Evolutionary conservation across 805 yeast species (phyloP), one percentile per base, ranked within the genome.

Genomic region (Wickerhamomyces silvicola): DNA sequence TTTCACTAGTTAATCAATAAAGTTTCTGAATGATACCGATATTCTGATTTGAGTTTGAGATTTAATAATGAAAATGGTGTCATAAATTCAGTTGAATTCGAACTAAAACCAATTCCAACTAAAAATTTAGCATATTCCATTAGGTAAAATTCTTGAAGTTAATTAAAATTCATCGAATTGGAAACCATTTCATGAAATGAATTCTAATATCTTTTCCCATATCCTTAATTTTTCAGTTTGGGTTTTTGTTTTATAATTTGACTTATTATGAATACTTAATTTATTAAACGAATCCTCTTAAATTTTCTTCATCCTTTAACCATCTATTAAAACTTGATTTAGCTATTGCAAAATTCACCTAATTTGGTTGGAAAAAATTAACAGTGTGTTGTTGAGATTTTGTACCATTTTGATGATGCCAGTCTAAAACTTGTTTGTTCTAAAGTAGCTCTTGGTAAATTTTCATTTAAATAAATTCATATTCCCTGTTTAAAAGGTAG

Each of bases 261-360:
- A 43, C 26, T 45, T 41, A 37, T 56, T 43, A 32, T 53, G 45
- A 25, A 53, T 33, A 20, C 53, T 47, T 9, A 54, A 29, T 26
- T 39, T 47, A 33, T 46, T 51, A 15, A 54, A 50, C n/a, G n/a
- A n/a, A n/a, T 20, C 48, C 39, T 7, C 66, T 36, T 6, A 64
- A 41, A 24, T 51, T 42, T 2, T 38, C 32, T 32, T 62, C 66
- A 13, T 50, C 53, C 23, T 56, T 42, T 2, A 60, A 46, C 70
- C 70, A 64, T 36, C 69, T 48, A 41, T 59, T 59, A 34, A 62
- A 44, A 7, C 62, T 57, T 2, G 67, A 57, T 37, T 55, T 59
- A 1, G 69, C 57, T 4, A 65, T 53, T 6, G 60, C n/a, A 41
- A 35, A 65, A 64, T 22, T 47, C 46, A 3, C 48, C 50, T 27